A percentile compares a stretch with the other conserved stretches of the same genome.
Conservation (phyloP, 805 yeast species). For the Blastobotrys robertii region DNA sequence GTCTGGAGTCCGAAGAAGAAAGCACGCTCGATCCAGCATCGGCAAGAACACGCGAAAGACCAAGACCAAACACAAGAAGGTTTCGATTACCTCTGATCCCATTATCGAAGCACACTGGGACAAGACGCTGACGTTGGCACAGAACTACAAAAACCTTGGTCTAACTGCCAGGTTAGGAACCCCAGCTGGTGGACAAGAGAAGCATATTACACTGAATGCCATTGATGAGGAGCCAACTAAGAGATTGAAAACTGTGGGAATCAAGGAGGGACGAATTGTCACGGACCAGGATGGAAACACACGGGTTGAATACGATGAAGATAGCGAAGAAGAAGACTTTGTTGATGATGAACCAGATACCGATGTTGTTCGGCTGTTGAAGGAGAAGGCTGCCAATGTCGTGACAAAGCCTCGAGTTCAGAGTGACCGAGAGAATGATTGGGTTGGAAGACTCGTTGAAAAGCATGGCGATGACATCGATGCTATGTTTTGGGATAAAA, state of each 20-base stretch:
- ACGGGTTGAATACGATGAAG: slow-evolving; percentile 43
- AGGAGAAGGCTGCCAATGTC: slow-evolving; percentile 42
- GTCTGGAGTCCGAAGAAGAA: slow-evolving; percentile 65
- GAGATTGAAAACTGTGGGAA: slow-evolving; percentile 4
- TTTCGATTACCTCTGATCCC: slow-evolving; percentile 61
- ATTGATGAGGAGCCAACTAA: slow-evolving; percentile 28
- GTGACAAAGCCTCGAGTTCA: slow-evolving; percentile 43
- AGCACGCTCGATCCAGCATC: slow-evolving; percentile 65
- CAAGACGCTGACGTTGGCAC: slow-evolving; percentile 63
- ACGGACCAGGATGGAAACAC: slow-evolving; percentile 65
- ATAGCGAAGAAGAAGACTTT: slow-evolving; percentile 18
- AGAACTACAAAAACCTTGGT: slow-evolving; percentile 80
- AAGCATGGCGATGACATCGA: slow-evolving; percentile 84
- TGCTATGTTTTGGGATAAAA: slow-evolving; percentile 88
- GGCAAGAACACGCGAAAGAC: slow-evolving; percentile 58
- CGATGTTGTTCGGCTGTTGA: slow-evolving; percentile 60
- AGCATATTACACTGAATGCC: slow-evolving; percentile 29
- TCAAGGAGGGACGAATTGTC: slow-evolving; percentile 54
- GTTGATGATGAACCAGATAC: slow-evolving; percentile 26
- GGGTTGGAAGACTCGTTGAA: slow-evolving; percentile 54
- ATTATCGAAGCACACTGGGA: slow-evolving; percentile 91
- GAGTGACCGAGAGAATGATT: slow-evolving; percentile 63
- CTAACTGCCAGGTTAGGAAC: slow-evolving; percentile 54
- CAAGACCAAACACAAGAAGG: slow-evolving; percentile 61
- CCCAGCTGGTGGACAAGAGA: slow-evolving; percentile 77